Evolutionary conservation across 768 basidiomycete species (phyloP).

Genomic region (Hemileccinum rubropunctum): DNA sequence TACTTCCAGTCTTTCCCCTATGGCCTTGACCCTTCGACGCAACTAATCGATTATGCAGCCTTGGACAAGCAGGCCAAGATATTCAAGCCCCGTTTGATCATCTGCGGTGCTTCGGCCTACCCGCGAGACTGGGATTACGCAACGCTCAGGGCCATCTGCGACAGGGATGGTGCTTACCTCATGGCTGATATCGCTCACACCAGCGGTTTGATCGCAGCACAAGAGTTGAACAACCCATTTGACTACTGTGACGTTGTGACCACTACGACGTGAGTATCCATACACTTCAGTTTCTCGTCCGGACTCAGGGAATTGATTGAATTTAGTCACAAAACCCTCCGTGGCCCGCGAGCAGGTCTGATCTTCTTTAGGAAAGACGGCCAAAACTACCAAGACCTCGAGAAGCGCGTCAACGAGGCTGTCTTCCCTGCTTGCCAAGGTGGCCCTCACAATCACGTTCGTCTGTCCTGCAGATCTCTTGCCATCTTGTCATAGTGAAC

Average conservation of each 20-base stretch:
- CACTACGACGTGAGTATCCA: conserved; percentile 77
- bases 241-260: conserved; percentile 97
- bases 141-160: conserved; percentile 73
- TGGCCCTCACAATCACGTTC: conserved; percentile 96
- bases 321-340: conserved; percentile 91
- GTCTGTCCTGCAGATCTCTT: conserved; percentile 20
- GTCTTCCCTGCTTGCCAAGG: conserved; percentile 99
- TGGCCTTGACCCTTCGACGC: conserved; percentile 73
- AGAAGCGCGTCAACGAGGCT: conserved; percentile 96
- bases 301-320: neutral
- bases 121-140: conserved; percentile 98
- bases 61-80: conserved; percentile 85
- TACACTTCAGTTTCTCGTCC: neutral
- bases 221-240: conserved; percentile 89
- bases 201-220: conserved; percentile 90
- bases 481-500: neutral
- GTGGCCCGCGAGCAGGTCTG: conserved; percentile 95
- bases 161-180: conserved; percentile 87
- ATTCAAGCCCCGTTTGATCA: conserved; percentile 93
- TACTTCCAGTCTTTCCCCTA: conserved; percentile 99
- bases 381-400: conserved; percentile 77
- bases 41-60: conserved; percentile 84
- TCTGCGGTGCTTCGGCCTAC: conserved; percentile 98
- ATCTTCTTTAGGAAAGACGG: conserved; percentile 98
- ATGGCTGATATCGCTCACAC: conserved; percentile 99